These are phyloP conservation scores for Ramalina peruviana DNA, from an alignment of 495 filamentous ascomycete species.

Conservation along the genomic window DNA sequence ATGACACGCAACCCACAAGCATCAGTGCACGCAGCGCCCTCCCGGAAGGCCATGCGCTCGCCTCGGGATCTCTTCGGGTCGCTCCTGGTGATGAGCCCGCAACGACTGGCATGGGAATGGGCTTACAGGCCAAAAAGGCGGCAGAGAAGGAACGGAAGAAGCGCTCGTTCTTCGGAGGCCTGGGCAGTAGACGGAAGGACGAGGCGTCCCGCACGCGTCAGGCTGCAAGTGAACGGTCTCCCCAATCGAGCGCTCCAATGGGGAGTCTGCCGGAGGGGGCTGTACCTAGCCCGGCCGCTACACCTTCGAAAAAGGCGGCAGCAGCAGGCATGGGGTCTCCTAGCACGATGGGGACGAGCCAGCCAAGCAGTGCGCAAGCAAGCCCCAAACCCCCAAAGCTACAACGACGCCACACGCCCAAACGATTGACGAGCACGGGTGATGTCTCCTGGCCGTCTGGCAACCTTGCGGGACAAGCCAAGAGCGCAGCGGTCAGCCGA, in stretches of 20 bases:
- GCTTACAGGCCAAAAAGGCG: constrained; percentile 28
- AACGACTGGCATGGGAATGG: constrained; percentile 22
- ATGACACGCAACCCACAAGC: constrained; percentile 5
- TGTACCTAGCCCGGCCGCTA: background rate
- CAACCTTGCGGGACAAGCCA: constrained; percentile 1
- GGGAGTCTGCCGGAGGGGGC: constrained; percentile 14
- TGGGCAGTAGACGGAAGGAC: constrained; percentile 28
- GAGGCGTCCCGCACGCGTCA: constrained; percentile 20
- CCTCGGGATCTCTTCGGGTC: constrained; percentile 12
- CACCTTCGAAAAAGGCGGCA: background rate
- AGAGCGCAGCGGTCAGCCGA: background rate
- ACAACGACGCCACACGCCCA: constrained; percentile 13
- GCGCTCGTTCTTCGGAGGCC: constrained; percentile 26
- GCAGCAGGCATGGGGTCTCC: constrained; percentile 5
- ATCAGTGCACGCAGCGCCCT: constrained; percentile 3
- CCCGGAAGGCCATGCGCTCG: constrained; percentile 15
- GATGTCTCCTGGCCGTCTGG: constrained; percentile 16
- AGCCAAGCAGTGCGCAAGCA: constrained; percentile 4
- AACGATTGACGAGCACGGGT: constrained; percentile 1
- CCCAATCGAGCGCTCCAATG: constrained; percentile 11
- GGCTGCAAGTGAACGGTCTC: constrained; percentile 18
- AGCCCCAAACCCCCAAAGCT: constrained; percentile 13
- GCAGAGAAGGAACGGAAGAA: constrained; percentile 24
- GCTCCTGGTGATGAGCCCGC: constrained; percentile 9
- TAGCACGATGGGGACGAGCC: constrained; percentile 4